Evolutionary conservation across 305 asterid genomes (phyloP).

Genomic region (Andrographis paniculata): DNA sequence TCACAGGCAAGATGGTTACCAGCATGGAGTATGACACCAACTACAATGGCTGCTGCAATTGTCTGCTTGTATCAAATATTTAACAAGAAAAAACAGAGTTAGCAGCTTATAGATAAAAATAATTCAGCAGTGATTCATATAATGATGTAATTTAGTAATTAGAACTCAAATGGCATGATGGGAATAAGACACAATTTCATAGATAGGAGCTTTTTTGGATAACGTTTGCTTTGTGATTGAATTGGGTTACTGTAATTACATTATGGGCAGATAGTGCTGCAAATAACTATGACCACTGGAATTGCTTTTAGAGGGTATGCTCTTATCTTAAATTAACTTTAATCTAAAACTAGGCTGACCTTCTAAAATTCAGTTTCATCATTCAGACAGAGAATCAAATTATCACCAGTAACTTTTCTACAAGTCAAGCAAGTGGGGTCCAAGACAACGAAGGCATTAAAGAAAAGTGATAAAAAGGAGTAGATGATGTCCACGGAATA

Average conservation of each 20-base stretch:
- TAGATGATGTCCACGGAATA: slow-evolving; percentile 12
- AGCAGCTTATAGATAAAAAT: no score
- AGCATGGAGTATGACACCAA: slow-evolving; percentile 62
- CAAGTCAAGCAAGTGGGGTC: slow-evolving; percentile 22
- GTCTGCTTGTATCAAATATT: slow-evolving; percentile 28
- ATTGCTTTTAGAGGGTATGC: no score
- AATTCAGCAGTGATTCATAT: no score
- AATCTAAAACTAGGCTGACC: slow-evolving; percentile 20
- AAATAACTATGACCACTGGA: no score
- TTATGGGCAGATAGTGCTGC: no score
- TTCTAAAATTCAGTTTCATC: slow-evolving; percentile 12
- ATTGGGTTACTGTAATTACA: no score
- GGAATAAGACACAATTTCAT: no score
- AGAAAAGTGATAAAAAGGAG: slow-evolving; percentile 13
- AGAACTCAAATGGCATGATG: no score
- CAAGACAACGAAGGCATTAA: slow-evolving; percentile 4
- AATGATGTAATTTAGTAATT: no score
- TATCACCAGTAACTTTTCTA: slow-evolving; percentile 19
- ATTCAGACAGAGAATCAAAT: slow-evolving; percentile 11
- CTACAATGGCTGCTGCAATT: slow-evolving; percentile 51
- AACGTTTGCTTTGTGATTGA: no score
- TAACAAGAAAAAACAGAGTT: background rate
- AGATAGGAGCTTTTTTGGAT: no score
- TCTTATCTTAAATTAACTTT: background rate
- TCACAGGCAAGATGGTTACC: slow-evolving; percentile 63